Evolutionary conservation across 2,329 filamentous ascomycete genomes (phyloP), one percentile per base, ranked within the genome.

Genomic region (Colletotrichum paranaense): DNA sequence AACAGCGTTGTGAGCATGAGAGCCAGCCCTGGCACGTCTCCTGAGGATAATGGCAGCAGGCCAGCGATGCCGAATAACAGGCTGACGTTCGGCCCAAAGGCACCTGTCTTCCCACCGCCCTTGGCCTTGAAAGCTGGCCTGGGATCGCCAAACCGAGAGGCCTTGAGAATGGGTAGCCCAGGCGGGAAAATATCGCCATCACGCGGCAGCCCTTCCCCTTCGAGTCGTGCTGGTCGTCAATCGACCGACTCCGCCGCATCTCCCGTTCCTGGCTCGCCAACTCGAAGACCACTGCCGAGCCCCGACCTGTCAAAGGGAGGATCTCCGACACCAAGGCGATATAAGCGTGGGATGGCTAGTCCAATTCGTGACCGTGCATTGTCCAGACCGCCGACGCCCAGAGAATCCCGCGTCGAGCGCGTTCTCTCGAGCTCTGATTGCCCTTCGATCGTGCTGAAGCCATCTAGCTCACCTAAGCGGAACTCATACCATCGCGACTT

Each of bases 1-100:
- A 70, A 46, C 32, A 75, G 68, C 42, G 66, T 67, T 12, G 49
- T 32, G 24, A 75, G 74, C 49, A 75, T 75, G 73, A 53, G 64
- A 11, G 74, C 73, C 49, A 73, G 65, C 38, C 73, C 74, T 1
- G 74, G 68, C 0, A 75, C 66, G 11, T 66, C 71, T 22, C 73
- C 74, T 19, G 73, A 76, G 42, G 74, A 75, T 19, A 68, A 67
- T 42, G 19, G 42, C 19, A 38, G 11, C 19, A 60, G 53, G 19
- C 63, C 58, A 4, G 49, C 58, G 12, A 75, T 35, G 38, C 68
- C 67, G 9, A 68, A 32, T 26, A 58, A 72, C 12, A 49, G 63
- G 19, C 28, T 69, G 5, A 72, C 68, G 1, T 68, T 73, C 16
- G 72, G 74, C 19, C 58, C 63, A n/a, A 73, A 60, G 22, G 49